Evolutionary conservation across 2,329 filamentous ascomycete species (phyloP).

Genomic region (Alternaria triticina): DNA sequence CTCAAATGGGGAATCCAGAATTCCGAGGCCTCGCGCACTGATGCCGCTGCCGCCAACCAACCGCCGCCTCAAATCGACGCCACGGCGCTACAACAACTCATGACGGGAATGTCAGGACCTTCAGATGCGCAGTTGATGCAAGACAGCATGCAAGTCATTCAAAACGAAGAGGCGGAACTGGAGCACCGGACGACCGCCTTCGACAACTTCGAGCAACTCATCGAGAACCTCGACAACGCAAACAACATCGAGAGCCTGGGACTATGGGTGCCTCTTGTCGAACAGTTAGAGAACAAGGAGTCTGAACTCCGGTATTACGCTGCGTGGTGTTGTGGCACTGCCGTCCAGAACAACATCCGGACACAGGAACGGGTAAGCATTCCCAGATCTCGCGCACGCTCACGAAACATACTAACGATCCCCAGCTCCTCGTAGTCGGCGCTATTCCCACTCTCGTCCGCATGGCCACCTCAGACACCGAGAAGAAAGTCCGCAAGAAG

Average conservation of each 20-base stretch:
- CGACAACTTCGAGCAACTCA: constrained; percentile 37
- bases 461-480: constrained; percentile 66
- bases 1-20: constrained; percentile 80
- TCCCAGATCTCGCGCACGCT: neutral
- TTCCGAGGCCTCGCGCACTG: constrained; percentile 54
- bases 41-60: constrained; percentile 53
- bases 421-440: constrained; percentile 62
- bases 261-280: constrained; percentile 82
- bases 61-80: constrained; percentile 17
- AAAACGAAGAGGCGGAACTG: constrained; percentile 53
- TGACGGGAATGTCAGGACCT: constrained; percentile 10
- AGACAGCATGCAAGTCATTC: constrained; percentile 77
- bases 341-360: constrained; percentile 93
- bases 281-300: constrained; percentile 71
- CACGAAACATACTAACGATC: constrained; percentile 16
- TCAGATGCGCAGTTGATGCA: constrained; percentile 93
- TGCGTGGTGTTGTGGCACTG: constrained; percentile 93
- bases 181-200: constrained; percentile 29
- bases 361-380: constrained; percentile 73
- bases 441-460: constrained; percentile 74
- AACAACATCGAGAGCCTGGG: constrained; percentile 84
- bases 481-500: constrained; percentile 76
- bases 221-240: constrained; percentile 77
- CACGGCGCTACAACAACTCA: constrained; percentile 15
- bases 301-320: constrained; percentile 80